Conservation (phyloP, 306 rosid species). For the Gillenia trifoliata region DNA sequence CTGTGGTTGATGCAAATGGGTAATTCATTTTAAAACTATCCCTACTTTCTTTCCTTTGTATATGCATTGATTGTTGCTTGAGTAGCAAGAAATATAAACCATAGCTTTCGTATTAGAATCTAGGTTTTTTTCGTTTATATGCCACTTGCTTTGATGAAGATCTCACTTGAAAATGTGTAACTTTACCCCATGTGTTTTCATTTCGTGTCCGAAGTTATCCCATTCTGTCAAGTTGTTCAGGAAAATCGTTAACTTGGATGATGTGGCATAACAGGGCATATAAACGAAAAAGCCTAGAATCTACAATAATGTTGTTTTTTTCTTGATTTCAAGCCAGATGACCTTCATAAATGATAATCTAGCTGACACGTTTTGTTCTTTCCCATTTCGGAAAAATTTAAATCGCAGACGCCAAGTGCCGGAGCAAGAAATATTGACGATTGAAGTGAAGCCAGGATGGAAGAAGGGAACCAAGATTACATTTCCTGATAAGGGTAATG, state of each 20-base stretch:
- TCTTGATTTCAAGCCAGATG: not conserved
- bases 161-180: not conserved
- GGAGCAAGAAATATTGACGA: conserved; percentile 75
- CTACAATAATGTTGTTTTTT: not conserved
- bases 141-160: too few species aligned
- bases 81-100: not conserved
- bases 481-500: conserved; percentile 90
- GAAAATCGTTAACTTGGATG: too few species aligned
- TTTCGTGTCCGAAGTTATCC: too few species aligned
- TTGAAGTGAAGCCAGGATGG: conserved; percentile 94
- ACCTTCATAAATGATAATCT: not conserved
- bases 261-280: too few species aligned
- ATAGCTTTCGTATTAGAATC: too few species aligned
- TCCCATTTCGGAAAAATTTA: not conserved
- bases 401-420: conserved; percentile 40
- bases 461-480: conserved; percentile 95
- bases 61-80: not conserved
- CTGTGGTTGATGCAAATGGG: conserved; percentile 52
- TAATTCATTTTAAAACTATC: conserved; percentile 20
- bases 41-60: not conserved
- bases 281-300: not conserved
- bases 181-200: too few species aligned
- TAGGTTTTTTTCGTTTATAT: too few species aligned
- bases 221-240: too few species aligned
- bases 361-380: not conserved